Base-by-base conservation (phyloP, 768 basidiomycete species). In the Leccinellum albellum region DNA sequence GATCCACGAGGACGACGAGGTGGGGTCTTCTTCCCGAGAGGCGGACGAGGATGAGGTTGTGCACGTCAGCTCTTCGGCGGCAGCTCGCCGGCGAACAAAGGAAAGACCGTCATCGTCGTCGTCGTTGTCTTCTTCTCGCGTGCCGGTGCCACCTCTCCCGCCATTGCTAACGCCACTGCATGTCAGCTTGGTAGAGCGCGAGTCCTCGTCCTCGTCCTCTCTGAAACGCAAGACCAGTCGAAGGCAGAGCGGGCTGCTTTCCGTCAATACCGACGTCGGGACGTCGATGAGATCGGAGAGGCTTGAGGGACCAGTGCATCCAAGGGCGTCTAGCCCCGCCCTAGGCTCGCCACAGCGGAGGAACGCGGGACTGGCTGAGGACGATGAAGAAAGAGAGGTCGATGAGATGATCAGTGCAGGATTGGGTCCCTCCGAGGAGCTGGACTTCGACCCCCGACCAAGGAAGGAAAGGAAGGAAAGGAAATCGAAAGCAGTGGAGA, bases 1-100 rank as follows among this genome's bases (percentile, higher is more conserved):
- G 15, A 88, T 89, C 53, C 64, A 74, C 29, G 87, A 89, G 65
- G 88, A 88, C 46, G 85, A 87, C 1, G 88, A 89, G 65, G 76
- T 78, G 7, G 68, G 60, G 17, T 67, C 68, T 21, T 79, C 78
- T 21, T 60, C 62, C 40, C 9, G 20, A 0, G 78, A 79, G 1
- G 75, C 75, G 9, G 78, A 79, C 4, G 71, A 78, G 6, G 78
- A 80, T 28, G 71, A 74, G 1, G 52, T 65, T 20, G 74, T 75
- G 14, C 73, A 75, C 51, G 71, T 72, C 15, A 72, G 73, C 51
- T 42, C 40, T 46, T 76, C 79, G 8, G 67, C 66, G 7, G 67
- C 65, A 6, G 60, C 70, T 14, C 76, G 75, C 14, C 75, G 77
- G 62, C 81, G 78, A 62, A 51, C 73, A 29, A 83, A 82, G 65